Base-by-base conservation (phyloP, 805 yeast genomes). In the Vanderwaltozyma polyspora region DNA sequence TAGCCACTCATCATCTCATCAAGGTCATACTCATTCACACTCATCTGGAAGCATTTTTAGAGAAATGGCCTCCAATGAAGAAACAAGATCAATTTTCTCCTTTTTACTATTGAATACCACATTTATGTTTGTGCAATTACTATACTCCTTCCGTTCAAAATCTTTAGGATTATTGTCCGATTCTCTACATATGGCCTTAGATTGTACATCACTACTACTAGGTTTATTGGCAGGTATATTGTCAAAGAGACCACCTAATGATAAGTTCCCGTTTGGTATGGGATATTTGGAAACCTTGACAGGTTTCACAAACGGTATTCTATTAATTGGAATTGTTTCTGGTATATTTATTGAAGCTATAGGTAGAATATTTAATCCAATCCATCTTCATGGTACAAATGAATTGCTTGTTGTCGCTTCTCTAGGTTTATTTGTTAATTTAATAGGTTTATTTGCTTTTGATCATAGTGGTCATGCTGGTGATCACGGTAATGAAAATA, bases 141-240 rank as follows among this genome's bases (percentile, higher is more conserved):
- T 91, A 8, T 91, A 91, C 55, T 87, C 97, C 1, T 80, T 91
- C 60, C 69, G 94, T 41, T 86, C 97, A 1, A 87, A 83, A 51
- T 89, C 97, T 0, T 63, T 91, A 30, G 96, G 98, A 9, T 64
- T 91, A 17, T 58, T 91, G 34, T 85, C 95, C 14, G 99, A 91
- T 52, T 85, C 95, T 1, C 67, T 91, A 34, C 99, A 91, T 57
- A 91, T 91, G 99, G 81, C 94, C 3, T 66, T 91, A 36, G 99
- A 91, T 57, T 91, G 98, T 55, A 70, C 85, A 0, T 93, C 97
- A 0, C 63, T 91, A 36, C 75, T 91, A 3, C 70, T 91, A 21
- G 99, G 99, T 0, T 63, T 91, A 2, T 67, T 89, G 18, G 98
- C 99, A 0, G 83, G 93, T 16, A 68, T 74, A 11, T 59, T 75